Conservation (phyloP, 495 filamentous ascomycete genomes). For the Penicillium riverlandense region DNA sequence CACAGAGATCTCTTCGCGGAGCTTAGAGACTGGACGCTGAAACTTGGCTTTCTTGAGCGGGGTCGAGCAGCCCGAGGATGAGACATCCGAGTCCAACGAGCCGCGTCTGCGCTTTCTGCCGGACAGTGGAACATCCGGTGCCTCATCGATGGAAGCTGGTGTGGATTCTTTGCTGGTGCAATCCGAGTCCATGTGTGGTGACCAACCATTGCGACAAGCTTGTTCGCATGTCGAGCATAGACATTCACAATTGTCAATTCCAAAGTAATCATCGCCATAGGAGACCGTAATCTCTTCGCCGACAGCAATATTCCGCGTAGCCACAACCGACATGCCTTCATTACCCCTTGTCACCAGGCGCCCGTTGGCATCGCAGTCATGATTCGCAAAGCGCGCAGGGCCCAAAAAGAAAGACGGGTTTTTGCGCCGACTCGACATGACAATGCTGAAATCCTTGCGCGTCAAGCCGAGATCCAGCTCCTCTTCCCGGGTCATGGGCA, state of each 20-base stretch:
- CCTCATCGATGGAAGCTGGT: constrained; percentile 24
- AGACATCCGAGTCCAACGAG: constrained; percentile 27
- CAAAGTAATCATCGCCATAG: constrained; percentile 96
- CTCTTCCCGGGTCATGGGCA: constrained; percentile 83
- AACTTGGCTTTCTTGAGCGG: constrained; percentile 34
- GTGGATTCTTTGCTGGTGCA: constrained; percentile 29
- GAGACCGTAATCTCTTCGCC: constrained; percentile 95
- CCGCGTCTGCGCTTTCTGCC: constrained; percentile 38
- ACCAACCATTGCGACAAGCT: constrained; percentile 75
- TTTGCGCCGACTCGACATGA: constrained; percentile 86
- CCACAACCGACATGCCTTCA: constrained; percentile 81
- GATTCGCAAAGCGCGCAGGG: constrained; percentile 92
- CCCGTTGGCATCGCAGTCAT: constrained; percentile 93
- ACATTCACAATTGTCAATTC: constrained; percentile 90
- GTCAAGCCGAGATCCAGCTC: constrained; percentile 70
- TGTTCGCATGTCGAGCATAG: constrained; percentile 83
- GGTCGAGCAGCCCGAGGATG: constrained; percentile 17
- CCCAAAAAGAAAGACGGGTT: constrained; percentile 85
- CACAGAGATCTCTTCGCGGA: constrained; percentile 32
- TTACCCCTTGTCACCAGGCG: constrained; percentile 71
- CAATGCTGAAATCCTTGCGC: constrained; percentile 90
- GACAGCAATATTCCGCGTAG: constrained; percentile 68
- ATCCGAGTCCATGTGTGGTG: constrained; percentile 33
- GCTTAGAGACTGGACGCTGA: constrained; percentile 30
- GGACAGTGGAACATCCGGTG: constrained; percentile 5